Evolutionary conservation across 257 asterid species (phyloP).

Genomic region (Gynochthodes officinalis): DNA sequence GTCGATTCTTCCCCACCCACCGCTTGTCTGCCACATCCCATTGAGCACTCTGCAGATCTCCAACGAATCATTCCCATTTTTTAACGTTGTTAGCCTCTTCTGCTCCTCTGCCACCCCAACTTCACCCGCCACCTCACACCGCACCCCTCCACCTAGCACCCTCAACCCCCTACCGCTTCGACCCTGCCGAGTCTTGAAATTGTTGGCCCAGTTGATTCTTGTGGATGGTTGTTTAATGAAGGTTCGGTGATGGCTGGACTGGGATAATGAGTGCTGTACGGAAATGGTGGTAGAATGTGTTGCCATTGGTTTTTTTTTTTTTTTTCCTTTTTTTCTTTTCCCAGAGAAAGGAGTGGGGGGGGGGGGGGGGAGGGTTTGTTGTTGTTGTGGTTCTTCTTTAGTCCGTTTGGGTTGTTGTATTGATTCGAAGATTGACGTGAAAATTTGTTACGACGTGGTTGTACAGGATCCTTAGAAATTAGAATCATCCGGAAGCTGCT

Average conservation of each 20-base stretch:
- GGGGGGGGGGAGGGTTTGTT: too few relatives aligned
- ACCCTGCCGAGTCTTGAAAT: neutral
- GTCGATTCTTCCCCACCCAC: constrained; percentile 95
- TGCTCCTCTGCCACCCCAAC: constrained; percentile 47
- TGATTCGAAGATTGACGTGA: too few relatives aligned
- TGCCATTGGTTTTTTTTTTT: constrained; percentile 2
- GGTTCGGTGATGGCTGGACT: neutral
- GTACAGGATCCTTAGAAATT: neutral
- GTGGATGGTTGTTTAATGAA: neutral
- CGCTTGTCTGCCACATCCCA: constrained; percentile 98
- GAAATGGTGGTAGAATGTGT: neutral
- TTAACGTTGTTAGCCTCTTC: constrained; percentile 39
- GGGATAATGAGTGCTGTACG: neutral
- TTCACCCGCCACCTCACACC: constrained; percentile 55
- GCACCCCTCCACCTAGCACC: constrained; percentile 16
- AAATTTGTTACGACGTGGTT: neutral
- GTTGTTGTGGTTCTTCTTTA: too few relatives aligned
- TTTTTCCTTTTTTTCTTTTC: too few relatives aligned
- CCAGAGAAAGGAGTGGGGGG: too few relatives aligned
- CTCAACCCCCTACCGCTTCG: constrained; percentile 6
- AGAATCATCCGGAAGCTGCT: neutral
- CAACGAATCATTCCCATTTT: constrained; percentile 66
- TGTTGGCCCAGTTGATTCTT: neutral
- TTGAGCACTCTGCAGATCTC: constrained; percentile 87
- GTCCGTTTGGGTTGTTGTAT: neutral